phyloP scores from a whole-genome alignment of 768 basidiomycete genomes.

The Mycena vulgaris region DNA sequence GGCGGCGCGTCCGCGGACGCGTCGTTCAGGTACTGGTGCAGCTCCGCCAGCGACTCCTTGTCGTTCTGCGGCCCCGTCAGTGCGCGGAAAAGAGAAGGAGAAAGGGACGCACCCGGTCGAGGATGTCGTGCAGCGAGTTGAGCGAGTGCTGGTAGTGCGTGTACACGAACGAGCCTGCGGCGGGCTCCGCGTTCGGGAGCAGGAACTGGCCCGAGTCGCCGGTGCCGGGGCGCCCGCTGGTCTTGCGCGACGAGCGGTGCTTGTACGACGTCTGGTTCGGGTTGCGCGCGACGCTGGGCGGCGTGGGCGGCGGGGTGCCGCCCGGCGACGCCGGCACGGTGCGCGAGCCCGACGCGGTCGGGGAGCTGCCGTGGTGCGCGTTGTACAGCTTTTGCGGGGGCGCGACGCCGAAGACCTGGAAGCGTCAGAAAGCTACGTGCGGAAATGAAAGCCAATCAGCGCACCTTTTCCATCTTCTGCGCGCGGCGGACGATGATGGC shows the following conservation, averaged over 20 bases:
- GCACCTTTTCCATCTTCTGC: conserved; percentile 90
- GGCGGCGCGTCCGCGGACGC: conserved; percentile 36
- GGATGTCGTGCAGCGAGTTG: conserved; percentile 84
- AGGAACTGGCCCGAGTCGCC: conserved; percentile 74
- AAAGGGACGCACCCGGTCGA: conserved; percentile 77
- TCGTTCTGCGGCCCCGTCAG: conserved; percentile 74
- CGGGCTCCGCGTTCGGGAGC: conserved; percentile 52
- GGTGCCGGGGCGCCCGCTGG: conserved; percentile 65
- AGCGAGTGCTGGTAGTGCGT: conserved; percentile 86
- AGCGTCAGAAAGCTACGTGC: not conserved
- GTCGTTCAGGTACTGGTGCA: conserved; percentile 77
- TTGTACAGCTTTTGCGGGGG: conserved; percentile 88
- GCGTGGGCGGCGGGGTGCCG: conserved; percentile 5
- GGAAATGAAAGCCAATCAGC: conserved; percentile 38
- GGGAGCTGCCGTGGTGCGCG: conserved; percentile 57
- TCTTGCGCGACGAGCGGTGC: conserved; percentile 53
- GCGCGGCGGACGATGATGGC: conserved; percentile 85
- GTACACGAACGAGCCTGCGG: conserved; percentile 61
- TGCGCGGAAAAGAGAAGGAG: not conserved
- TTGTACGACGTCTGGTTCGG: conserved; percentile 66
- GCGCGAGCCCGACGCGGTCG: not conserved
- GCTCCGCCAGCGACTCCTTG: conserved; percentile 77
- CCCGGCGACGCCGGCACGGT: conserved; percentile 4
- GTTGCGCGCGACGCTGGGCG: conserved; percentile 54
- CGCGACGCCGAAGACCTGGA: conserved; percentile 84